These are phyloP conservation scores for Termitomyces sp. DNA, from an alignment of 768 basidiomycete genomes.

Conservation along the genomic window DNA sequence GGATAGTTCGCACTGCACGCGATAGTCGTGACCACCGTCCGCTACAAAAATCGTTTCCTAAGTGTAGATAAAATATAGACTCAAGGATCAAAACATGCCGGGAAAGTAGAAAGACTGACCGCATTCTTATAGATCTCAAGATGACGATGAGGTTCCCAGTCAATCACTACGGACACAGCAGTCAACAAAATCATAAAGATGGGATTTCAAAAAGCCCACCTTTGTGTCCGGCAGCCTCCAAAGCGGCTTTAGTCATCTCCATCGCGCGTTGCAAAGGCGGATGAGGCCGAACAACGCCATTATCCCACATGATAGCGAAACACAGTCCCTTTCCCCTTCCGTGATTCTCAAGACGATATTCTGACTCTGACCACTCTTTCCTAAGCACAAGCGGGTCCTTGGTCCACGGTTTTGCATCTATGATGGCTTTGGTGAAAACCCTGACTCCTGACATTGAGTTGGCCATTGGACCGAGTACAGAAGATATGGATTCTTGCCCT, in stretches of 20 bases:
- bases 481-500: slow-evolving; percentile 58
- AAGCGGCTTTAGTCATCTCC: slow-evolving; percentile 39
- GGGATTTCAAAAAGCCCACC: slow-evolving; percentile 24
- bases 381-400: slow-evolving; percentile 49
- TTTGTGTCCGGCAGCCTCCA: slow-evolving; percentile 50
- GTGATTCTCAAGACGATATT: slow-evolving; percentile 45
- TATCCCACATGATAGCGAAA: slow-evolving; percentile 52
- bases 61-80: slow-evolving; percentile 8
- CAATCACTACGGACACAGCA: slow-evolving; percentile 45
- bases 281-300: slow-evolving; percentile 45
- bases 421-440: slow-evolving; percentile 50
- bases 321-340: slow-evolving; percentile 44
- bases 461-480: slow-evolving; percentile 58
- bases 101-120: slow-evolving; percentile 21
- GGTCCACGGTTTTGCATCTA: slow-evolving; percentile 53
- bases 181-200: slow-evolving; percentile 7
- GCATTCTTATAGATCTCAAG: slow-evolving; percentile 46
- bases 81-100: background rate
- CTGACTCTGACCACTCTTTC: slow-evolving; percentile 46
- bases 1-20: slow-evolving; percentile 37
- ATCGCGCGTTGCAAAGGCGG: slow-evolving; percentile 56
- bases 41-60: slow-evolving; percentile 51
- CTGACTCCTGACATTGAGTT: slow-evolving; percentile 50
- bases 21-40: slow-evolving; percentile 51
- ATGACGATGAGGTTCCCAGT: slow-evolving; percentile 61